Percentiles rank a stretch among this genome's conserved stretches.
Conservation (phyloP, 306 rosid species). For the Echinosophora koreensis region DNA sequence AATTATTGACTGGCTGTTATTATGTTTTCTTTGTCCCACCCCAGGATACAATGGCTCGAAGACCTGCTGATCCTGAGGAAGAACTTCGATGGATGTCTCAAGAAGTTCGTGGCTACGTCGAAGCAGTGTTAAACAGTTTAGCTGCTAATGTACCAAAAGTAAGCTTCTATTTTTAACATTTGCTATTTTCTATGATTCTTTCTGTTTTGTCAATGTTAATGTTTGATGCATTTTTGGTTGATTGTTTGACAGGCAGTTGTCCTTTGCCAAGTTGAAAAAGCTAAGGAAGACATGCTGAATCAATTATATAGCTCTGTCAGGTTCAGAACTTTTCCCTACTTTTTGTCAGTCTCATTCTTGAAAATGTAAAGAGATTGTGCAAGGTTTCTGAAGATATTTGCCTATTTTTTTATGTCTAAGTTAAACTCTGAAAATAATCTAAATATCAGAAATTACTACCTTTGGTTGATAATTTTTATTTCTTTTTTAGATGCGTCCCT, state of each 20-base stretch:
- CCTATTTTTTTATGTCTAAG: neutral
- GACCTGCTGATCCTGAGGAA: conserved; percentile 98
- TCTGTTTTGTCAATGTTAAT: conserved; percentile 30
- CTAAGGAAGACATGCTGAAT: conserved; percentile 97
- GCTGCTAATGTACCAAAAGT: conserved; percentile 98
- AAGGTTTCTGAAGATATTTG: neutral
- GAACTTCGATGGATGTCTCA: conserved; percentile 99
- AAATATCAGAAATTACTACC: neutral
- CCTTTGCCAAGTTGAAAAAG: conserved; percentile 97
- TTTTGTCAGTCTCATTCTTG: conserved; percentile 25
- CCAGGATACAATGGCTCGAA: conserved; percentile 93
- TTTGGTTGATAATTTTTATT: neutral
- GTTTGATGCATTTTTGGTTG: conserved; percentile 43
- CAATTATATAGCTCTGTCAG: conserved; percentile 96
- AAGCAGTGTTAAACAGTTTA: conserved; percentile 98
- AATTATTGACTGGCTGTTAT: conserved; percentile 13
- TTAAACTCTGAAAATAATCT: conserved; percentile 25
- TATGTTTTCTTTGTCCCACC: conserved; percentile 25
- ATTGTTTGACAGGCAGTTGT: conserved; percentile 89
- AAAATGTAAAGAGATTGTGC: neutral
- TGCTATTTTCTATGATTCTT: neutral
- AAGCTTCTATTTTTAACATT: conserved; percentile 39
- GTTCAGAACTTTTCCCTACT: conserved; percentile 48
- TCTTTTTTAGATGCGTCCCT: neutral
- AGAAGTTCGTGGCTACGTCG: conserved; percentile 98